phyloP scores from a whole-genome alignment of 805 yeast species.

The Priceomyces castillae region DNA sequence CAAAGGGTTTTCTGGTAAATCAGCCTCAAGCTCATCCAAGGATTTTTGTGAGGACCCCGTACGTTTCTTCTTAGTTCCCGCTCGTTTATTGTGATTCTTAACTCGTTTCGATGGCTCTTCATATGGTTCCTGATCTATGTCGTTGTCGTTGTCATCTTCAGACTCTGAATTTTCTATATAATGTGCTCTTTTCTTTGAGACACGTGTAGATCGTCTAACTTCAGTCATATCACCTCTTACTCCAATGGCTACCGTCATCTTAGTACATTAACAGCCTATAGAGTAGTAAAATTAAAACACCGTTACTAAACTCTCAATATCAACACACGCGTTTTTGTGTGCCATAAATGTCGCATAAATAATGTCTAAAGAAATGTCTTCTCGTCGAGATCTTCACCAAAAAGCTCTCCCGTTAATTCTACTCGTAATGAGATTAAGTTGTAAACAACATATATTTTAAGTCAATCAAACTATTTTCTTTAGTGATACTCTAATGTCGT shows the following conservation, averaged over 20 bases:
- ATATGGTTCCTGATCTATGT: slow-evolving; percentile 7
- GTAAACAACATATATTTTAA: too few relatives aligned
- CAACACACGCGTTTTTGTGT: slow-evolving; percentile 3
- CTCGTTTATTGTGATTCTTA: slow-evolving; percentile 4
- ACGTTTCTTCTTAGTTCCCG: slow-evolving; percentile 8
- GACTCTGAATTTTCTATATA: slow-evolving; percentile 12
- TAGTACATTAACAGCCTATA: background rate
- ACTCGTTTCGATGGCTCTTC: slow-evolving; percentile 4
- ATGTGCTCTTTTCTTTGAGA: slow-evolving; percentile 3
- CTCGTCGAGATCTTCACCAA: slow-evolving; percentile 3
- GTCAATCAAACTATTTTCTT: background rate
- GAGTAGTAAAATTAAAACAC: background rate
- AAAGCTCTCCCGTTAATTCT: background rate
- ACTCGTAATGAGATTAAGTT: too few relatives aligned
- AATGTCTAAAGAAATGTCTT: background rate
- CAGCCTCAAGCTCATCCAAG: slow-evolving; percentile 16
- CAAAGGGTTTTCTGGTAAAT: slow-evolving; percentile 29
- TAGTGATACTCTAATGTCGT: slow-evolving; percentile 8
- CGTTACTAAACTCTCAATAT: background rate
- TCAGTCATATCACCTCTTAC: slow-evolving; percentile 1
- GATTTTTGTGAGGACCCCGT: slow-evolving; percentile 6
- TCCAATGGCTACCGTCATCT: background rate
- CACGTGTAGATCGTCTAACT: slow-evolving; percentile 10
- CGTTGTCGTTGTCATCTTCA: slow-evolving; percentile 5
- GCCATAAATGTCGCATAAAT: background rate